A percentile compares a stretch with the other conserved stretches of the same genome.
These are phyloP conservation scores for Aphanomyces cochlioides DNA, from an alignment of 352 stramenopile genomes.

Conservation along the genomic window DNA sequence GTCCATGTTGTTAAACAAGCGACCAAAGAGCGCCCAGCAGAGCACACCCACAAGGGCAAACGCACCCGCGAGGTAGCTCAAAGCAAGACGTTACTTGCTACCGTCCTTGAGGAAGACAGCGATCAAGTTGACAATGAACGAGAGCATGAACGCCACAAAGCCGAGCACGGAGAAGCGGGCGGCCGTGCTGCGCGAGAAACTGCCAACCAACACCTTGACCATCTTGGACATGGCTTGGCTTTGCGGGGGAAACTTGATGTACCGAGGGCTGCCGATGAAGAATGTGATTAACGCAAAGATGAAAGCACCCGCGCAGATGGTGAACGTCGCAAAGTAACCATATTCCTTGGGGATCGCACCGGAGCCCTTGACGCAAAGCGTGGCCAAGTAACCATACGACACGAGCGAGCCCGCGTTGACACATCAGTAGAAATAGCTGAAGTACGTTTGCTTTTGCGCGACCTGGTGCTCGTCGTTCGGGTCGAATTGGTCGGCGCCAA, in stretches of 20 bases:
- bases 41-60: conserved; percentile 39
- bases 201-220: conserved; percentile 39
- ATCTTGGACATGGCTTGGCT: conserved; percentile 46
- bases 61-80: conserved; percentile 50
- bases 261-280: conserved; percentile 42
- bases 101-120: conserved; percentile 47
- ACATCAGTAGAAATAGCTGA: conserved; percentile 78
- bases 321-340: conserved; percentile 73
- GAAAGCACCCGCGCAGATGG: conserved; percentile 49
- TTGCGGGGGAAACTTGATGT: conserved; percentile 45
- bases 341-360: conserved; percentile 58
- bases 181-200: conserved; percentile 34
- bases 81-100: conserved; percentile 39
- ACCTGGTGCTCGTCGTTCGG: conserved; percentile 39
- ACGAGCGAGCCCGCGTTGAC: conserved; percentile 69
- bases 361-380: conserved; percentile 67
- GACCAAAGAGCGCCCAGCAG: conserved; percentile 48
- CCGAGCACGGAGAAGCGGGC: conserved; percentile 42
- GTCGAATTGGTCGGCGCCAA: conserved; percentile 62
- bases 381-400: conserved; percentile 73
- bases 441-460: conserved; percentile 59
- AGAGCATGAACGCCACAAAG: conserved; percentile 40
- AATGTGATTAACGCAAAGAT: conserved; percentile 44
- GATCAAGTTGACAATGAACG: conserved; percentile 53
- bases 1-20: conserved; percentile 48